Evolutionary conservation across 2,329 filamentous ascomycete genomes (phyloP), one percentile per base, ranked within the genome.

Genomic region (Aspergillus aculeatinus): DNA sequence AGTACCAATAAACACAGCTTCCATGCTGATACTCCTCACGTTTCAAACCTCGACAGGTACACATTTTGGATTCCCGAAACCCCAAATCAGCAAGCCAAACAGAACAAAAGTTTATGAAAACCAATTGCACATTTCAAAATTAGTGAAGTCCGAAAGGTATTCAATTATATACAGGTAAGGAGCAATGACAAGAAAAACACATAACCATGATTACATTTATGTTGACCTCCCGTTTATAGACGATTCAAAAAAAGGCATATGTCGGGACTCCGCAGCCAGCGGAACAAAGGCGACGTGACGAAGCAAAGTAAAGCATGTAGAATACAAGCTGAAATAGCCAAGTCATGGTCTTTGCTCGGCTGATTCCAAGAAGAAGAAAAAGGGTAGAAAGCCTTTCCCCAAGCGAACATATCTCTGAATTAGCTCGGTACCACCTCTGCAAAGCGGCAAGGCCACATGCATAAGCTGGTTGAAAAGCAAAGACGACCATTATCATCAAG

Each of bases 401-500:
- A 44, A 59, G 27, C 60, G 48, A 61, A 58, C 57, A 66, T 49
- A 59, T 52, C 59, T 60, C 57, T 47, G 58, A 55, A 56, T 51
- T 49, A 55, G 58, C 60, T 61, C 57, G 57, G 61, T 59, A 59
- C 57, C 57, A 51, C 55, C 56, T 25, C 57, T 52, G 62, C 61
- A 63, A 60, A 64, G 67, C 56, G 58, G 60, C 56, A 56, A 52
- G 51, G 53, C 58, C 63, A 60, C 59, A 65, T 64, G 65, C 65
- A 64, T 63, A 60, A 65, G 62, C 62, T 67, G 67, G 64, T 60
- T 63, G 62, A 61, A 47, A 65, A 54, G 61, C 60, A 60, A 60
- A 61, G 56, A 61, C 67, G 62, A 65, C 67, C 67, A 69, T 61
- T 60, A 63, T 69, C 67, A 60, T 69, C 63, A 69, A 60, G 65